Percentiles rank a stretch among this genome's conserved stretches.
These are phyloP conservation scores for Suhomyces faveliae DNA, from an alignment of 805 yeast species.

Conservation along the genomic window DNA sequence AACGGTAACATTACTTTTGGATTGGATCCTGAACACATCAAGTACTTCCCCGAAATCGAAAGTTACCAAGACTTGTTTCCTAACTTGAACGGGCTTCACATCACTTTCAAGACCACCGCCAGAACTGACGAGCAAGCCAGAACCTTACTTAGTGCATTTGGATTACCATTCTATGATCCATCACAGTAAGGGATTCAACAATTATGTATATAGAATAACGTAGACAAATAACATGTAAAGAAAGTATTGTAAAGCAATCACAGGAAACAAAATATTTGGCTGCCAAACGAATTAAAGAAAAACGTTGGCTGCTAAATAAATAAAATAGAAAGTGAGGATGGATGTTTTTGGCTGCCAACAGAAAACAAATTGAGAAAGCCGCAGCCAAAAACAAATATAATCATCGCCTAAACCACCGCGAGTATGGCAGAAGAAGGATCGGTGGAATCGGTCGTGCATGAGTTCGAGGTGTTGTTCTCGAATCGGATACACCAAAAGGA, in stretches of 20 bases:
- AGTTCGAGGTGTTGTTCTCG: conserved; percentile 48
- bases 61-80: conserved; percentile 89
- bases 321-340: too few relatives aligned
- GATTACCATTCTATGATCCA: conserved; percentile 63
- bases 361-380: not conserved
- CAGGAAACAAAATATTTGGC: not conserved
- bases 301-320: too few relatives aligned
- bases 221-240: not conserved
- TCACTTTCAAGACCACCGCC: conserved; percentile 83
- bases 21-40: conserved; percentile 69
- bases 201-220: conserved; percentile 1
- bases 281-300: not conserved
- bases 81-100: conserved; percentile 77
- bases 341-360: not conserved
- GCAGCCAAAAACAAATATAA: not conserved
- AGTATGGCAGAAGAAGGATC: not conserved
- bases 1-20: conserved; percentile 88
- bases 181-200: not conserved
- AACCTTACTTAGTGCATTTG: conserved; percentile 74
- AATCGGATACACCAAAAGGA: conserved; percentile 44
- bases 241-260: not conserved
- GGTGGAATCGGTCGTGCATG: conserved; percentile 40
- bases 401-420: not conserved
- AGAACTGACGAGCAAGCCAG: conserved; percentile 90
- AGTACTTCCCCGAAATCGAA: conserved; percentile 90